Base-by-base conservation (phyloP, 2,329 filamentous ascomycete species). In the Cercospora nicotianae region DNA sequence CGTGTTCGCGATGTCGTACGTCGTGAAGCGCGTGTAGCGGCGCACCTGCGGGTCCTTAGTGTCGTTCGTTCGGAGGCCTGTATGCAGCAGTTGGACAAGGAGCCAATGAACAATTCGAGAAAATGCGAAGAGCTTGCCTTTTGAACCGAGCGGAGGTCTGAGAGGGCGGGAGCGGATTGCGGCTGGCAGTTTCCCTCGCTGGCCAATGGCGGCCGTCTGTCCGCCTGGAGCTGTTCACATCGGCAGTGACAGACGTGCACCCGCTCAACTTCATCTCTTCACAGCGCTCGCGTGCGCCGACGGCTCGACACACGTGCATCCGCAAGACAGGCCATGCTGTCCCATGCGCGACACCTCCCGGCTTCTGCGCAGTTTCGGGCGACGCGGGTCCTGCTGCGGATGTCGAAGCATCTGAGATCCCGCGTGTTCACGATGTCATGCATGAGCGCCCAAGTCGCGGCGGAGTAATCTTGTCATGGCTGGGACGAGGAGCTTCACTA, bases 371-470 rank as follows among this genome's bases (percentile, higher is more conserved):
- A 33, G 65, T 53, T 30, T 30, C 60, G 45, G 58, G 66, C 28
- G 26, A 16, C 26, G 18, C 45, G 61, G 36, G 36, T 39, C 36
- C 36, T 39, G 36, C 36, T 39, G 36, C 36, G 36, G 36, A 2
- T 1, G 1, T 39, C 36, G 3, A 13, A 39, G 36, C 36, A 39
- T 13, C 36, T 39, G 36, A n/a, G 16, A 65, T 67, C 62, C 66
- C 66, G 66, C 66, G 64, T 59, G 36, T 58, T 63, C 63, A 18
- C 66, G 26, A 67, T 60, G 63, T 65, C 60, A 68, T 68, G 66
- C 66, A 68, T 65, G 63, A 23, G 26, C 31, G 66, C 66, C 66
- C 63, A 61, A 68, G 45, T 30, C 20, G 36, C 59, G 51, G 33
- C 62, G 48, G 45, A 33, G 20, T 13, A 26, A 64, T 64, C 51